Percentiles rank a stretch among this genome's conserved stretches.
Evolutionary conservation across 2,329 filamentous ascomycete species (phyloP).

Genomic region (Aspergillus fructus): DNA sequence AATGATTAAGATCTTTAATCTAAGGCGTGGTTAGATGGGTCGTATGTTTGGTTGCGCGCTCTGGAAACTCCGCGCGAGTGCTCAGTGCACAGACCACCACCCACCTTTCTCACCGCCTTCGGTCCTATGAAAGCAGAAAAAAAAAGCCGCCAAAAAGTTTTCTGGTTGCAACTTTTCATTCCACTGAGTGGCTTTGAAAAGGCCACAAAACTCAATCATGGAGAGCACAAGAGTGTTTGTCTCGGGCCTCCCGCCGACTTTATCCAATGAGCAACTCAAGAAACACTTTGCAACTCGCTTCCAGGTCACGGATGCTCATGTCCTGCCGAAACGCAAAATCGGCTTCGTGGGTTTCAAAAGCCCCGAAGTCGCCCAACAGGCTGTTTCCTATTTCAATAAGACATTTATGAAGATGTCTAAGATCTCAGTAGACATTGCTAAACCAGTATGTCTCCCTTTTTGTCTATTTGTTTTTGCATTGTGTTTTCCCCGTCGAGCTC

Average conservation of each 20-base stretch:
- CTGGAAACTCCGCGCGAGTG: constrained; percentile 12
- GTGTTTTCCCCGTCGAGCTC: constrained; percentile 27
- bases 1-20: background rate
- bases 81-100: constrained; percentile 25
- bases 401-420: constrained; percentile 95
- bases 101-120: constrained; percentile 33
- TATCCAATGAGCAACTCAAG: constrained; percentile 80
- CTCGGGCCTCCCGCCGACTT: constrained; percentile 75
- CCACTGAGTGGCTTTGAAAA: constrained; percentile 8
- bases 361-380: constrained; percentile 73
- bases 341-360: constrained; percentile 94
- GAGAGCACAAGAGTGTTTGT: constrained; percentile 74
- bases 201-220: constrained; percentile 50
- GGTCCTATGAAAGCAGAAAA: constrained; percentile 30
- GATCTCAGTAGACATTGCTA: constrained; percentile 84
- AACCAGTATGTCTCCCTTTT: constrained; percentile 61
- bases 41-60: constrained; percentile 4
- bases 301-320: constrained; percentile 85
- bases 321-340: constrained; percentile 85
- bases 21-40: background rate
- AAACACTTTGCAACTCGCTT: constrained; percentile 81
- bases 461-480: constrained; percentile 10
- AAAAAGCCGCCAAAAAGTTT: constrained; percentile 21
- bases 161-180: constrained; percentile 16
- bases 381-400: constrained; percentile 93